Conservation (phyloP, 2,329 filamentous ascomycete species). For the Berkeleyomyces rouxiae region DNA sequence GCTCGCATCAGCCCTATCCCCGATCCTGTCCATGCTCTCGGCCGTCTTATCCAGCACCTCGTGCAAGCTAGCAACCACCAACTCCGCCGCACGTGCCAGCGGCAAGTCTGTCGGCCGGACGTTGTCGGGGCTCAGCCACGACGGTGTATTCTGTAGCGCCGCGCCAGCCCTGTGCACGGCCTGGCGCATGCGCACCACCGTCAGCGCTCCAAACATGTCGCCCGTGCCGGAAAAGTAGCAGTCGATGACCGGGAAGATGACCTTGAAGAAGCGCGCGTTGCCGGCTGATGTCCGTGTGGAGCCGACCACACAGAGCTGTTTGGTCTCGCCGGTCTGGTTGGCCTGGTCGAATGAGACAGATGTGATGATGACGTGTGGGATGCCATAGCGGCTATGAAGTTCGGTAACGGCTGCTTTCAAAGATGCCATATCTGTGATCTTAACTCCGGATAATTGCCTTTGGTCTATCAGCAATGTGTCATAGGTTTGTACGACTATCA, state of each 20-base stretch:
- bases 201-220: slow-evolving; percentile 94
- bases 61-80: slow-evolving; percentile 86
- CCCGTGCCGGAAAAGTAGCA: slow-evolving; percentile 94
- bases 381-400: slow-evolving; percentile 56
- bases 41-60: slow-evolving; percentile 57
- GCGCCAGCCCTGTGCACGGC: slow-evolving; percentile 35
- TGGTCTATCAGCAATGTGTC: not conserved
- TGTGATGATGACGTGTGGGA: slow-evolving; percentile 87
- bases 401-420: slow-evolving; percentile 58
- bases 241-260: slow-evolving; percentile 73
- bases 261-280: slow-evolving; percentile 67
- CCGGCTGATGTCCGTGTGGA: slow-evolving; percentile 50
- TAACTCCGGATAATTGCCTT: slow-evolving; percentile 70
- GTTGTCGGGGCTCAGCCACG: slow-evolving; percentile 64
- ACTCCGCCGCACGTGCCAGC: slow-evolving; percentile 67
- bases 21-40: slow-evolving; percentile 37
- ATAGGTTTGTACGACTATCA: not conserved
- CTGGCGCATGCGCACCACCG: slow-evolving; percentile 74
- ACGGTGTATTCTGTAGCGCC: slow-evolving; percentile 33
- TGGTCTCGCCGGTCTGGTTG: slow-evolving; percentile 25
- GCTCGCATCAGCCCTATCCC: slow-evolving; percentile 28
- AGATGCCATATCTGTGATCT: slow-evolving; percentile 58
- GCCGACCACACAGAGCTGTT: slow-evolving; percentile 55
- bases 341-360: slow-evolving; percentile 50
- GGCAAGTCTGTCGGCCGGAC: slow-evolving; percentile 57